These are phyloP conservation scores for Dipteronia dyeriana DNA, from an alignment of 345 rosid species.

Conservation along the genomic window DNA sequence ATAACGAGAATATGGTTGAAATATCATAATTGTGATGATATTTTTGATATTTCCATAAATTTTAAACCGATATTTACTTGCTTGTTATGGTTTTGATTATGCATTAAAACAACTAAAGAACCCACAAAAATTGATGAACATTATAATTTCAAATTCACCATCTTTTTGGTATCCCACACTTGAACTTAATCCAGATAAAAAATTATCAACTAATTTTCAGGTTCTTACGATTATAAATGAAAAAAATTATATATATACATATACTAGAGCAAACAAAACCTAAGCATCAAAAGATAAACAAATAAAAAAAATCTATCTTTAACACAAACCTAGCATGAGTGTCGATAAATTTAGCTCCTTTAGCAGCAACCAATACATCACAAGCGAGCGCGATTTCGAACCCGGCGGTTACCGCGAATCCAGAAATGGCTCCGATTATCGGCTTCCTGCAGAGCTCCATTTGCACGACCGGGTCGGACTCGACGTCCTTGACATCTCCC, in stretches of 20 bases:
- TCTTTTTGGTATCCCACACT: background rate
- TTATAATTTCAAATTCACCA: background rate
- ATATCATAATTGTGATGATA: too few species aligned
- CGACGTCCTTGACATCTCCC: constrained; percentile 87
- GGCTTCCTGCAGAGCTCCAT: constrained; percentile 84
- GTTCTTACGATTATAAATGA: background rate
- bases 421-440: constrained; percentile 85
- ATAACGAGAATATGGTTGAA: too few species aligned
- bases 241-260: too few species aligned
- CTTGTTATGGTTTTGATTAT: too few species aligned
- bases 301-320: background rate
- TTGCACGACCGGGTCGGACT: constrained; percentile 67
- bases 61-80: too few species aligned
- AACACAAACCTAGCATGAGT: constrained; percentile 69
- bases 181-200: too few species aligned
- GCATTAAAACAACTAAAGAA: background rate
- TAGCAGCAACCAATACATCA: constrained; percentile 75
- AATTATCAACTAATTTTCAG: background rate
- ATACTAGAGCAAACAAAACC: too few species aligned
- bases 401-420: constrained; percentile 89
- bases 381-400: constrained; percentile 90
- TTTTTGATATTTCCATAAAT: too few species aligned
- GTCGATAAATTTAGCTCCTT: constrained; percentile 78
- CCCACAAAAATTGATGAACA: background rate
- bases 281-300: too few species aligned